Percentiles rank a stretch among this genome's conserved stretches.
Evolutionary conservation across 345 rosid genomes (phyloP).

Genomic region (Sisymbrium altissimum): DNA sequence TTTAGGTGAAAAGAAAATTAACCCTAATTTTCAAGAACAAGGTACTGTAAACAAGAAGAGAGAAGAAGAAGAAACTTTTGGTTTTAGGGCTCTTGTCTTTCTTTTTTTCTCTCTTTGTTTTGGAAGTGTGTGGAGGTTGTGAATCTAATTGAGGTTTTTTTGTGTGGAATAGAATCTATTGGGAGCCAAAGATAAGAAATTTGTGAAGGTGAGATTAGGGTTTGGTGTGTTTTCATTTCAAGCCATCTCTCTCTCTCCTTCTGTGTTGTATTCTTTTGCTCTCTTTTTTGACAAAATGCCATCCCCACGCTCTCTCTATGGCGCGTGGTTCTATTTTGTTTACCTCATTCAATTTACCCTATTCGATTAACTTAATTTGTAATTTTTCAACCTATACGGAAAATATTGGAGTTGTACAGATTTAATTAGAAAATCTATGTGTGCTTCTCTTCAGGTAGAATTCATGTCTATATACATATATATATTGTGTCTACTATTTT

Average conservation of each 20-base stretch:
- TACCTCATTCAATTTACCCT: not conserved
- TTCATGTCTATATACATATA: constrained; percentile 7
- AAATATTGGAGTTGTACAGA: not conserved
- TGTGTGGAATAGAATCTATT: constrained; percentile 12
- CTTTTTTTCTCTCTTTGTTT: not conserved
- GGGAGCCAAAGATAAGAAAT: constrained; percentile 32
- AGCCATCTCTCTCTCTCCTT: constrained; percentile 6
- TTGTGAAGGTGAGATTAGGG: constrained; percentile 39
- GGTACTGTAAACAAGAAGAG: not conserved
- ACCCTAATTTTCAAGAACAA: constrained; percentile 26
- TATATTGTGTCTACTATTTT: constrained; percentile 9
- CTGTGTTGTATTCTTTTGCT: not conserved
- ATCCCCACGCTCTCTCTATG: constrained; percentile 1
- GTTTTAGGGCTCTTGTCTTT: constrained; percentile 1
- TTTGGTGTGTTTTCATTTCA: constrained; percentile 49
- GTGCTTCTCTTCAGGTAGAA: constrained; percentile 9
- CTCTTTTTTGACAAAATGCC: not conserved
- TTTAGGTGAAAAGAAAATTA: not conserved
- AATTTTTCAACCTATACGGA: not conserved
- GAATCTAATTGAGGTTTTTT: not conserved
- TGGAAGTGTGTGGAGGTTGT: constrained; percentile 22
- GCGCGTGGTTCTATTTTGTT: constrained; percentile 15
- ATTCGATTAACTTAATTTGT: not conserved
- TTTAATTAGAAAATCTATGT: not conserved
- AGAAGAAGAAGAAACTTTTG: constrained; percentile 4